Evolutionary conservation across 2,329 filamentous ascomycete genomes (phyloP), one percentile per base, ranked within the genome.

Genomic region (Cercospora sojina): DNA sequence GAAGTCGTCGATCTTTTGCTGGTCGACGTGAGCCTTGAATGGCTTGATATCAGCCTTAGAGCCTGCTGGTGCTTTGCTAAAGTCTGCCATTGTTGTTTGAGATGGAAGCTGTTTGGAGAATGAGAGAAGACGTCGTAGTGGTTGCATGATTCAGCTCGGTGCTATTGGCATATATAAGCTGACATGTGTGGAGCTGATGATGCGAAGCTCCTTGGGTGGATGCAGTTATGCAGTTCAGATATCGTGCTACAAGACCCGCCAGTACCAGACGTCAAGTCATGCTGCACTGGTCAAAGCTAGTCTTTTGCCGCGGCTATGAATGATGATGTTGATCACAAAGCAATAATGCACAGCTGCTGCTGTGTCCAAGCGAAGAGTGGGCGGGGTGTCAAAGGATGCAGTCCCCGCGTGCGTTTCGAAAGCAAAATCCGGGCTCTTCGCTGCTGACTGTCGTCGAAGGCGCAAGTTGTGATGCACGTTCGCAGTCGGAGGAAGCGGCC

Each of bases 1-100:
- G 67, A 86, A 80, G 13, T 83, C 80, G 16, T 77, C 66, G 0
- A 86, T 65, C 41, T 82, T 79, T 23, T 79, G 72, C 5, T 84
- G 80, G 1, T 80, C 74, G 6, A 84, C 76, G 13, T 77, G 70
- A 20, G 80, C 76, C 8, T 74, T 80, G 74, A 84, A 85, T 0
- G 80, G 80, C 18, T 76, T 77, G 5, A 78, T 76, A 13, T 77
- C 63, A 10, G 80, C 72, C 60, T 76, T 77, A 20, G 79, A 76
- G 32, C 74, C 71, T 27, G 77, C 62, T 13, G 81, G 82, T 4
- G 81, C 43, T 63, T 73, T 71, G 57, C 64, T 63, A 59, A 66
- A 71, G 64, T 71, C 70, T 57, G 68, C 67, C 55, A 49, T 64
- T 32, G 62, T 57, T 49, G 58, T 23, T 60, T 47, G 47, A 29